Evolutionary conservation across 2,329 filamentous ascomycete species (phyloP).

Genomic region (Neocatenulostroma microsporum): DNA sequence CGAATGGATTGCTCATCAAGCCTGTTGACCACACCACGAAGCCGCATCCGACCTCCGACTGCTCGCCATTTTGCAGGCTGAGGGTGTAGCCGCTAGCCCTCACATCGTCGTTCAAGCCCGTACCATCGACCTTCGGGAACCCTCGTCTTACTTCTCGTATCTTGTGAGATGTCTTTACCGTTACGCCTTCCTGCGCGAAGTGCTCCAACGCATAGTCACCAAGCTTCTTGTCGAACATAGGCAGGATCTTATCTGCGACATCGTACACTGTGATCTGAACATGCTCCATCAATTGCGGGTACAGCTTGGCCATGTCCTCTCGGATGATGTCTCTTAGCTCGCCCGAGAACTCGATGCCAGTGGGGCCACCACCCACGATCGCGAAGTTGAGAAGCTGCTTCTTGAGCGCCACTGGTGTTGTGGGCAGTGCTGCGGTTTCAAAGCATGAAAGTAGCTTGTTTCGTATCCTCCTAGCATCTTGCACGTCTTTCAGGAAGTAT

Average conservation of each 20-base stretch:
- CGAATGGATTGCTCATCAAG: conserved; percentile 67
- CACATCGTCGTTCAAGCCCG: conserved; percentile 14
- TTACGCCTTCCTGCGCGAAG: conserved; percentile 61
- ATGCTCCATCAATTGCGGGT: conserved; percentile 54
- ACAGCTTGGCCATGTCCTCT: conserved; percentile 53
- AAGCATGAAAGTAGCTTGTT: conserved; percentile 62
- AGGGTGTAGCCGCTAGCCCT: conserved; percentile 19
- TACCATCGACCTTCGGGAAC: conserved; percentile 28
- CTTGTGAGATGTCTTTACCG: conserved; percentile 63
- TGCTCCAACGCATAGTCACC: conserved; percentile 61
- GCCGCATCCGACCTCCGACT: conserved; percentile 52
- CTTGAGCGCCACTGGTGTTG: conserved; percentile 49
- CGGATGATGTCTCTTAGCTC: conserved; percentile 67
- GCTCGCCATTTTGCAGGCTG: conserved; percentile 15
- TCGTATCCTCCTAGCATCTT: conserved; percentile 67
- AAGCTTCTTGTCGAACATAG: conserved; percentile 68
- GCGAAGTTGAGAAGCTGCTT: conserved; percentile 64
- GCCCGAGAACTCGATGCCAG: conserved; percentile 65
- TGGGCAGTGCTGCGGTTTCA: conserved; percentile 61
- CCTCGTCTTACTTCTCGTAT: conserved; percentile 49
- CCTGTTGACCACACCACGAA: conserved; percentile 70
- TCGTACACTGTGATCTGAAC: conserved; percentile 68
- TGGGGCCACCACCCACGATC: conserved; percentile 66
- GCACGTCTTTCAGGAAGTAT: conserved; percentile 76
- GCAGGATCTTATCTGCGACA: conserved; percentile 66